phyloP scores from a whole-genome alignment of 805 yeast species.

The Saccharomycopsis sp. region DNA sequence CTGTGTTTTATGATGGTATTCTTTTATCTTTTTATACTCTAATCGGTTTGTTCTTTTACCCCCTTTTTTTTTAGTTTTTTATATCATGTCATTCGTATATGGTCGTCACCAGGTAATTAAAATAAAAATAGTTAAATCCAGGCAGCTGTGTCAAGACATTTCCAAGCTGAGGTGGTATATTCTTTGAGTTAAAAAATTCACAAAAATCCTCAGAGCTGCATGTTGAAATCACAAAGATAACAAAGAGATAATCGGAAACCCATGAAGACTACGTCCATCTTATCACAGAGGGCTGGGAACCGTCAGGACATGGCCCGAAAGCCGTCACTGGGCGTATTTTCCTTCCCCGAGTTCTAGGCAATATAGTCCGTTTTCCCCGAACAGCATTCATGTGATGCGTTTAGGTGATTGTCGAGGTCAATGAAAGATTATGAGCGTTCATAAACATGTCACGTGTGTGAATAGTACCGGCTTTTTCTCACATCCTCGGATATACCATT shows the following conservation, averaged over 20 bases:
- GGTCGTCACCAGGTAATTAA: background rate
- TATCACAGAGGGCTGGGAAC: background rate
- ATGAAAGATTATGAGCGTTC: too few species aligned
- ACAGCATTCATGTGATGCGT: background rate
- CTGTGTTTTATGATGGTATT: background rate
- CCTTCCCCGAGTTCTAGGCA: background rate
- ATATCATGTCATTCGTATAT: background rate
- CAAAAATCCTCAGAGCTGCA: background rate
- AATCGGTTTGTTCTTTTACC: background rate
- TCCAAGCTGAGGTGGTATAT: background rate
- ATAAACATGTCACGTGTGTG: too few species aligned
- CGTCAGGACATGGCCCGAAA: background rate
- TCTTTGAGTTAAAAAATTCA: background rate
- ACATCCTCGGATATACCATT: too few species aligned
- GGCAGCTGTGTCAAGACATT: background rate
- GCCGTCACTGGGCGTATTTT: background rate
- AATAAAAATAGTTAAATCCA: background rate
- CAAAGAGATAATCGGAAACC: too few species aligned
- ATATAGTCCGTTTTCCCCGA: background rate
- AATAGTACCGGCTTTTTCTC: too few species aligned
- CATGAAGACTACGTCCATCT: background rate
- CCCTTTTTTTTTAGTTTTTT: background rate
- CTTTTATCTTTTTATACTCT: background rate
- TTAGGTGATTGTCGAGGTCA: background rate
- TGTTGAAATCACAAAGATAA: conserved; percentile 1